These are phyloP conservation scores for Aspergillus tamarii DNA, from an alignment of 2,329 filamentous ascomycete genomes.

Conservation along the genomic window DNA sequence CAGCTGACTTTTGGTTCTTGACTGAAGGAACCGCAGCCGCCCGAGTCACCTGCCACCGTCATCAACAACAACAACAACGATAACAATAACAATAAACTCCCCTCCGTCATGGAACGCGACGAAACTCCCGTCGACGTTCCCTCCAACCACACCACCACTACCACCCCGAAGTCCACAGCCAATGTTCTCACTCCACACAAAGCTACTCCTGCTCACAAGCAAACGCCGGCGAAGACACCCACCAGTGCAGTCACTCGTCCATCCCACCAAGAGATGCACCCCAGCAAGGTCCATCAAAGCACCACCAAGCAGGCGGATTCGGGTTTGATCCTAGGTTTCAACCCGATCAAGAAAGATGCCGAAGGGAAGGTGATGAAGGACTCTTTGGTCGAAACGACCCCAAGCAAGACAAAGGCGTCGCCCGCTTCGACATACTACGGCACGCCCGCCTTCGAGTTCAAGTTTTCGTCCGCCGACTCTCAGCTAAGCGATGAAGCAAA, in stretches of 20 bases:
- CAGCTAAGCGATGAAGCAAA: slow-evolving; percentile 55
- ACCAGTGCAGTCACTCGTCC: slow-evolving; percentile 69
- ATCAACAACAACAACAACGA: slow-evolving; percentile 12
- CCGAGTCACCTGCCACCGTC: slow-evolving; percentile 21
- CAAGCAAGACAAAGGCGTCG: slow-evolving; percentile 44
- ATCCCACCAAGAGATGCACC: slow-evolving; percentile 83
- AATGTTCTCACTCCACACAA: slow-evolving; percentile 28
- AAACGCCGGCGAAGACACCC: slow-evolving; percentile 37
- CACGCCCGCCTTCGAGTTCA: slow-evolving; percentile 52
- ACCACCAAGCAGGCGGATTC: slow-evolving; percentile 79
- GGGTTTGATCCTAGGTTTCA: slow-evolving; percentile 79
- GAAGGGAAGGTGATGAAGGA: slow-evolving; percentile 40
- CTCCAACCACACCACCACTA: slow-evolving; percentile 19
- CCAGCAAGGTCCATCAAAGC: slow-evolving; percentile 74
- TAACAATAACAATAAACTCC: slow-evolving; percentile 36
- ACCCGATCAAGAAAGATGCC: slow-evolving; percentile 63
- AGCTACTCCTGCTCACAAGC: slow-evolving; percentile 19
- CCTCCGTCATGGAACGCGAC: slow-evolving; percentile 52
- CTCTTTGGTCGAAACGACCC: slow-evolving; percentile 39
- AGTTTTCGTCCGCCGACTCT: slow-evolving; percentile 47
- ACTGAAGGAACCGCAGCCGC: slow-evolving; percentile 26
- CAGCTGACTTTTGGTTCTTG: slow-evolving; percentile 15
- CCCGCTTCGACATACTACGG: slow-evolving; percentile 39
- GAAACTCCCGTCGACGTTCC: slow-evolving; percentile 42
- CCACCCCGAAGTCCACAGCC: not conserved